These are phyloP conservation scores for Toxicodendron radicans DNA, from an alignment of 345 rosid genomes.

Conservation along the genomic window DNA sequence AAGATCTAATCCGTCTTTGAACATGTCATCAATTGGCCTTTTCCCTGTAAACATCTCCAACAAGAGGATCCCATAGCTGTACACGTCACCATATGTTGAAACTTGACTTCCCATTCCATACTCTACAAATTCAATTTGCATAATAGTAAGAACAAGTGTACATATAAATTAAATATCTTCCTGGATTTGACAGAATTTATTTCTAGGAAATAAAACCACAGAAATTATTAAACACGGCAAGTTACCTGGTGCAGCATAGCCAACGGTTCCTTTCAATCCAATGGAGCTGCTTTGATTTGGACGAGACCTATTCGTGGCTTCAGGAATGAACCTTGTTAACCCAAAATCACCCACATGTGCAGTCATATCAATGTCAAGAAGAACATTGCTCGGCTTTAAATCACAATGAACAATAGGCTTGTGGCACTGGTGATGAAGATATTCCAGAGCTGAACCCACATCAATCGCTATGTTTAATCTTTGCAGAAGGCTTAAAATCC, in stretches of 20 bases:
- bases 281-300: conserved; percentile 12
- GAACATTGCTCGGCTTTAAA: conserved; percentile 15
- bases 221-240: conserved; percentile 5
- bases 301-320: conserved; percentile 15
- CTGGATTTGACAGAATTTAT: background rate
- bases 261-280: conserved; percentile 14
- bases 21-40: background rate
- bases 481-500: conserved; percentile 15
- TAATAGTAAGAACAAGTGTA: background rate
- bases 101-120: conserved; percentile 34
- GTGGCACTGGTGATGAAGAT: conserved; percentile 10
- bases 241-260: conserved; percentile 18
- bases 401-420: conserved; percentile 13
- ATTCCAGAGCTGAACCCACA: conserved; percentile 13
- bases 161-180: background rate
- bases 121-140: conserved; percentile 17
- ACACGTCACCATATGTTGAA: conserved; percentile 32
- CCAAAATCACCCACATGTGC: conserved; percentile 17
- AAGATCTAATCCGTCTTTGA: conserved; percentile 6
- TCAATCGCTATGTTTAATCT: conserved; percentile 17
- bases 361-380: conserved; percentile 4
- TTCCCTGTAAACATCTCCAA: conserved; percentile 22
- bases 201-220: too few species aligned
- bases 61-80: conserved; percentile 22
- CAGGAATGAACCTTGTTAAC: background rate